phyloP scores from a whole-genome alignment of 768 basidiomycete species.

The Tylopilus rubrobrunneus region DNA sequence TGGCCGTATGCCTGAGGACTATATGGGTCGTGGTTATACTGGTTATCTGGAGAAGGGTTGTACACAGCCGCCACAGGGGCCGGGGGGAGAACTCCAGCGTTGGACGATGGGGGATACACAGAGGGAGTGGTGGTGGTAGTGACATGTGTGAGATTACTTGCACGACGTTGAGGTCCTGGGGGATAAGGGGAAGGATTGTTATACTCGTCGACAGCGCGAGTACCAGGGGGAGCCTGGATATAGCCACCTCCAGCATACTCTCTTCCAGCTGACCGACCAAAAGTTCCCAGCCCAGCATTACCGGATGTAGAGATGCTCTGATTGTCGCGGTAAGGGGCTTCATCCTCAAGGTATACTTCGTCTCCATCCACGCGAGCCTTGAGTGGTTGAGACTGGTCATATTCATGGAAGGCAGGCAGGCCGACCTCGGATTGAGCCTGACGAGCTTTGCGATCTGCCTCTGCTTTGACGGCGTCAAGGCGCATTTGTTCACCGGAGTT shows the following conservation, averaged over 20 bases:
- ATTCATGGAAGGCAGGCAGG: constrained; percentile 72
- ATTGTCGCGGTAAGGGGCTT: constrained; percentile 33
- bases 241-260: constrained; percentile 55
- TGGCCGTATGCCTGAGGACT: constrained; percentile 48
- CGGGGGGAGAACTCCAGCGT: constrained; percentile 17
- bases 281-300: constrained; percentile 23
- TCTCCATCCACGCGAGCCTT: constrained; percentile 56
- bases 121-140: constrained; percentile 41
- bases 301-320: constrained; percentile 22
- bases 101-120: constrained; percentile 31
- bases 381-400: constrained; percentile 57
- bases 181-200: constrained; percentile 50
- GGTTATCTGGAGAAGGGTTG: constrained; percentile 17
- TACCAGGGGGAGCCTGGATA: constrained; percentile 57
- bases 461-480: constrained; percentile 82
- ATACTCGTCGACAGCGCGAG: constrained; percentile 74
- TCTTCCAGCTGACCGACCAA: constrained; percentile 31
- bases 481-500: constrained; percentile 58
- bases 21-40: constrained; percentile 28
- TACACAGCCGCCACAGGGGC: constrained; percentile 13
- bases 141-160: constrained; percentile 36
- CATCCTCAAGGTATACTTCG: constrained; percentile 52
- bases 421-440: constrained; percentile 60
- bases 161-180: constrained; percentile 39
- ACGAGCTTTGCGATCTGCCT: constrained; percentile 75